Conservation (phyloP, 768 basidiomycete genomes). For the Saitozyma podzolica region DNA sequence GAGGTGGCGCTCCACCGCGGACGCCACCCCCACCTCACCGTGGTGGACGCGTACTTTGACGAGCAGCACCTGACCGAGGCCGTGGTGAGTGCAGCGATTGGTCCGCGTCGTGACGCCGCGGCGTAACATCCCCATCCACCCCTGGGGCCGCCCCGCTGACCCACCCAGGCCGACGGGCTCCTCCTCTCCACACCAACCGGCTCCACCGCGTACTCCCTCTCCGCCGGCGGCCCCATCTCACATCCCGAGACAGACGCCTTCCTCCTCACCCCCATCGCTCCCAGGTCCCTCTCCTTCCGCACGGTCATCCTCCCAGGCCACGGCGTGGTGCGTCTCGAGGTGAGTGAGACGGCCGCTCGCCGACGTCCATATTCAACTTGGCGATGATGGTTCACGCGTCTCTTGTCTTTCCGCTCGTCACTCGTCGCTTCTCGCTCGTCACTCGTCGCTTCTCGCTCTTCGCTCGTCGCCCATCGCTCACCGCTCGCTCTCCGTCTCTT, state of each 20-base stretch:
- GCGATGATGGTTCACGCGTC: no score
- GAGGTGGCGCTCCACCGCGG: slow-evolving; percentile 91
- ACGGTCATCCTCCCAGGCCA: slow-evolving; percentile 78
- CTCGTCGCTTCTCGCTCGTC: no score
- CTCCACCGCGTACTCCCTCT: slow-evolving; percentile 93
- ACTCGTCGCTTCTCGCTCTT: no score
- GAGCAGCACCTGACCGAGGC: slow-evolving; percentile 94
- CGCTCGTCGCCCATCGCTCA: no score
- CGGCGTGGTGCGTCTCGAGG: slow-evolving; percentile 51
- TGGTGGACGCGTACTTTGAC: slow-evolving; percentile 90
- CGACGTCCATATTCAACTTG: neutral
- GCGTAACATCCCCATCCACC: slow-evolving; percentile 17
- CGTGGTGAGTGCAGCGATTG: slow-evolving; percentile 63
- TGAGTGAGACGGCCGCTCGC: slow-evolving; percentile 25
- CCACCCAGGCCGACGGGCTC: slow-evolving; percentile 77
- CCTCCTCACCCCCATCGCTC: slow-evolving; percentile 93
- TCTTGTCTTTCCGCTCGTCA: no score
- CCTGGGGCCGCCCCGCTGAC: neutral
- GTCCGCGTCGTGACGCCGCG: neutral
- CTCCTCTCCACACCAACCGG: slow-evolving; percentile 95
- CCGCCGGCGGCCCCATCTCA: slow-evolving; percentile 92
- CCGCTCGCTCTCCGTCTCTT: neutral
- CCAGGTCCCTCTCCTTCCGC: slow-evolving; percentile 85
- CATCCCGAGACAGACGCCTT: slow-evolving; percentile 88
- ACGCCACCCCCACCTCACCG: slow-evolving; percentile 84